Evolutionary conservation across 208 protist genomes (phyloP), one percentile per base, ranked within the genome.

Genomic region (Trypanosoma brucei): DNA sequence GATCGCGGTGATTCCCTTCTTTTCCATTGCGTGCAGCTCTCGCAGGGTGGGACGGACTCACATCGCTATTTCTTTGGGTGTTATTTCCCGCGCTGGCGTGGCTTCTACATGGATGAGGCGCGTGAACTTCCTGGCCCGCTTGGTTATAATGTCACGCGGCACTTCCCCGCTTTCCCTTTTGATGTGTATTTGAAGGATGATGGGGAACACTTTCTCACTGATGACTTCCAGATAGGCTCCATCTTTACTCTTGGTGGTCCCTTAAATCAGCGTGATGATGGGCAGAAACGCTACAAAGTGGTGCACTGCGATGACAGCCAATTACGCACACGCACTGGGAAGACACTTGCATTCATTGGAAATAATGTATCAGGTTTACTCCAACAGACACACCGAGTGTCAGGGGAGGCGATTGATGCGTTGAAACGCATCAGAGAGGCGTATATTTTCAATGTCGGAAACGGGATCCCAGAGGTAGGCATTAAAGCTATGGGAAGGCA

Each of bases 61-160:
- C 68, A 87, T 57, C 87, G 91, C 3, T 93, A 91, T 70, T 96
- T 96, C 70, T 86, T 89, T 31, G 91, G 91, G 34, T 81, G 75
- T 65, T 96, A 94, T 73, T 94, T 89, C 67, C 91, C 91, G 4
- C 86, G 91, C 37, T 96, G 86, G 86, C 86, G 88, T 38, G 81
- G 76, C 38, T 90, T 96, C 52, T 95, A 95, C 78, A 44, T 96
- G 2, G 86, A 96, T 53, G 91, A 96, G 82, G 78, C 95, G 68
- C 84, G 88, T 49, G 73, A 79, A 8, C 57, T 93, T n/a, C 82
- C 93, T 13, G 84, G 83, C 58, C 84, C 84, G 35, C 73, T 91
- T 49, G 88, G 88, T 58, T 88, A 91, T 76, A 79, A 58, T 1
- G 77, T 83, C 50, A 59, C 84, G 38, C 75, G 76, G 45, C 84